Evolutionary conservation across 305 asterid species (phyloP), one percentile per base, ranked within the genome.

Genomic region (Plantago lanceolata): DNA sequence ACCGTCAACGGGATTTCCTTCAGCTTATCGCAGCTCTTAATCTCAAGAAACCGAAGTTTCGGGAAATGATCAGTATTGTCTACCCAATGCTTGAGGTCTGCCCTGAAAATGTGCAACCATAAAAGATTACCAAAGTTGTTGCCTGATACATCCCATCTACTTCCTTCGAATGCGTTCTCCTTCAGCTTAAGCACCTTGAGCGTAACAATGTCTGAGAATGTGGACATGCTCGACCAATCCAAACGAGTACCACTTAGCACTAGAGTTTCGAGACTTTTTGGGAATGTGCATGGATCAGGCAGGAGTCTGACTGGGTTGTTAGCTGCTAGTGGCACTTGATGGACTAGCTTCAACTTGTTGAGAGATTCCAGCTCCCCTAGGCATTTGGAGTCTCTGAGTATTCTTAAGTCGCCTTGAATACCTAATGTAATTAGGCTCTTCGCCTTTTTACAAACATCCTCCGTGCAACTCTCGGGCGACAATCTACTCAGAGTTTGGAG

Each of bases 301-400:
- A 51, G 6, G 28, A 4, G 3, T 4, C 4, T 0, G 16, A 8
- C 1, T 6, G 29, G 57, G 19, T 51, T 16, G 2, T 51, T 19
- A 19, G 29, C 28, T 3, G 57, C 14, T 6, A 1, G 12, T 18
- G 12, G 6, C 8, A n/a, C 11, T n/a, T 49, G 21, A 50, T 50
- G 26, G 14, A 50, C 26, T 18, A 50, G 55, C 55, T 50, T 50
- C 24, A 50, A 18, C 55, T 50, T 50, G 55, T 50, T 50, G 26
- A 50, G 55, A 17, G 14, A 21, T 5, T 50, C 21, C 26, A 50
- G 7, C 5, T 50, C 21, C 5, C 55, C 55, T 17, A 50, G 18
- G 21, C 55, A 19, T 1, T 50, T 21, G 26, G 55, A 7, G 37
- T 31, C 37, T 7, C 5, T 7, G 5, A 31, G 37, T 31, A 4